phyloP scores from a whole-genome alignment of 768 basidiomycete species.

The Boletus rufocinnamomeus region DNA sequence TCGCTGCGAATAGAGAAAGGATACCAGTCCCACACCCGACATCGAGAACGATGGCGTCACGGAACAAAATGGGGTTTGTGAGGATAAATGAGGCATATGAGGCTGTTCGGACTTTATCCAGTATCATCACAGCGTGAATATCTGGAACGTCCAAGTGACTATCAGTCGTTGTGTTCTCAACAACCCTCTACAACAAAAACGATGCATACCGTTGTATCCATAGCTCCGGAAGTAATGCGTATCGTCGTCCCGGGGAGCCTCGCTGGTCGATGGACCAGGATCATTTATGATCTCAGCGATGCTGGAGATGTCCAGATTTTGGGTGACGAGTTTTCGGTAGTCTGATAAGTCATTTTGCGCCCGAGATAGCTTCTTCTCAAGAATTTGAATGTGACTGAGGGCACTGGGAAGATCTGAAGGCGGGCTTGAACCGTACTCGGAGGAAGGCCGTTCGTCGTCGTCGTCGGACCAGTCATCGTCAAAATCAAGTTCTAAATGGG shows the following conservation, averaged over 20 bases:
- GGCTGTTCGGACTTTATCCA: constrained; percentile 91
- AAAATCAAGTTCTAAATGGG: constrained; percentile 55
- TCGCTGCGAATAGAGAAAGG: constrained; percentile 85
- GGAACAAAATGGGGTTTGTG: constrained; percentile 77
- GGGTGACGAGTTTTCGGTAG: constrained; percentile 58
- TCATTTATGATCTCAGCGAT: constrained; percentile 47
- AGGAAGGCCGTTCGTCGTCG: constrained; percentile 3
- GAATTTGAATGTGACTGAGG: constrained; percentile 49
- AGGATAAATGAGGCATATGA: constrained; percentile 92
- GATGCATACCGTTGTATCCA: constrained; percentile 70
- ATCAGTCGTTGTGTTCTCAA: neutral
- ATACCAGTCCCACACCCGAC: constrained; percentile 97
- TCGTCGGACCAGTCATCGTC: constrained; percentile 79
- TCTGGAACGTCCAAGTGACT: constrained; percentile 45
- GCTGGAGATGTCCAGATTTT: constrained; percentile 49
- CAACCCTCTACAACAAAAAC: neutral
- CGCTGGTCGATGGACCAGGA: constrained; percentile 26
- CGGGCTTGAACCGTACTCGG: constrained; percentile 4
- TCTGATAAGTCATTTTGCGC: constrained; percentile 63
- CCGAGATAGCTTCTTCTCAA: constrained; percentile 63
- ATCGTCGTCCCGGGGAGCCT: constrained; percentile 72
- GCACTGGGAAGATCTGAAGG: constrained; percentile 38
- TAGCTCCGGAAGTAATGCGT: constrained; percentile 94
- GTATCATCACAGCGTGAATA: constrained; percentile 96
- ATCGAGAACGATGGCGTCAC: constrained; percentile 85